Conservation (phyloP, 2,329 filamentous ascomycete species). For the Trichoderma asperellum region DNA sequence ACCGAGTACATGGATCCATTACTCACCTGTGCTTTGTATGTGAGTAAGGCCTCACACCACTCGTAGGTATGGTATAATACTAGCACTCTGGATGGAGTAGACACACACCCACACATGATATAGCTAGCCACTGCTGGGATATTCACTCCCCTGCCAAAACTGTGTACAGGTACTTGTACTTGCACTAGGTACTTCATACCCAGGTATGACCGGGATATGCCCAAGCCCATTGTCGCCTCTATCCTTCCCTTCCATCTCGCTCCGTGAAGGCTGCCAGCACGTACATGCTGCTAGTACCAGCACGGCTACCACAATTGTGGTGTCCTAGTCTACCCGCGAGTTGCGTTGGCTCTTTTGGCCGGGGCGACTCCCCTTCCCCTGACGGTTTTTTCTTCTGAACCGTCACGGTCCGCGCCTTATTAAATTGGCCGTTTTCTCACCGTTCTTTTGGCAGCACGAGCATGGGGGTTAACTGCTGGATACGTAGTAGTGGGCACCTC, state of each 20-base stretch:
- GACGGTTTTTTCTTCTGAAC: neutral
- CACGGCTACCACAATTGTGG: neutral
- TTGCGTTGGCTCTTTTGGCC: neutral
- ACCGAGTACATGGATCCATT: neutral
- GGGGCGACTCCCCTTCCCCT: neutral
- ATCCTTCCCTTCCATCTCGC: slow-evolving; percentile 1
- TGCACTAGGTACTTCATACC: neutral
- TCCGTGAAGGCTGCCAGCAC: neutral
- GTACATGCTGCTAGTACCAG: neutral
- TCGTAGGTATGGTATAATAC: neutral
- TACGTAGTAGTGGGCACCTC: neutral
- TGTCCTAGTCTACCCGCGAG: neutral
- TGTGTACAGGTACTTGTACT: neutral
- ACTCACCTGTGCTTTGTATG: neutral
- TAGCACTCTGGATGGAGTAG: neutral
- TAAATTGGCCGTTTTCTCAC: slow-evolving; percentile 16
- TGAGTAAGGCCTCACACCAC: neutral
- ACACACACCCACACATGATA: slow-evolving; percentile 3
- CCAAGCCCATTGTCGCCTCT: neutral
- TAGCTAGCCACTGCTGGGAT: neutral
- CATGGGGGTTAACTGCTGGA: neutral
- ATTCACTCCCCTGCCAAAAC: neutral
- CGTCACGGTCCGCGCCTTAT: slow-evolving; percentile 1
- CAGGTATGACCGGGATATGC: neutral
- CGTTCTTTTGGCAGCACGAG: slow-evolving; percentile 17